These are phyloP conservation scores for Fennellomyces sp. DNA, from an alignment of 371 early-diverging fungal genomes.

Conservation along the genomic window DNA sequence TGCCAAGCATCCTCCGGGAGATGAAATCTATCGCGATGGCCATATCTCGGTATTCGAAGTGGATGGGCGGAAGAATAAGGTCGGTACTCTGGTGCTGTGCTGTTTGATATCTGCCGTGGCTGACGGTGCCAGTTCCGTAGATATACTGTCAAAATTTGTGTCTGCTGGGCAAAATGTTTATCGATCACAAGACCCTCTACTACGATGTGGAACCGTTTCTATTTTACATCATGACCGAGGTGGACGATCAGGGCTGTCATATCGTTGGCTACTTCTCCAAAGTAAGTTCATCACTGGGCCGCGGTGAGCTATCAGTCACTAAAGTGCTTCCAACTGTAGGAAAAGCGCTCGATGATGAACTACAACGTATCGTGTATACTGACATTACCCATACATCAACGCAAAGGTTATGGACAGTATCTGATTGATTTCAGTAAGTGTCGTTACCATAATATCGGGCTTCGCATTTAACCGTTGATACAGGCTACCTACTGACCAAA, in stretches of 20 bases:
- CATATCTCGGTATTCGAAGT: conserved; percentile 92
- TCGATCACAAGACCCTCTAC: conserved; percentile 99
- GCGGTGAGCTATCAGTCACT: neutral
- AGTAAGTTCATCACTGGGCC: conserved; percentile 70
- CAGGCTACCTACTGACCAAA: conserved; percentile 88
- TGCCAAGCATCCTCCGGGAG: conserved; percentile 94
- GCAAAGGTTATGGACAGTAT: conserved; percentile 97
- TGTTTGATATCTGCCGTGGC: no score
- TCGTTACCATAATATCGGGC: conserved; percentile 90
- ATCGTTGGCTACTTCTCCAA: conserved; percentile 99
- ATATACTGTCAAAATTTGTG: conserved; percentile 97
- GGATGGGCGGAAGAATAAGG: conserved; percentile 93
- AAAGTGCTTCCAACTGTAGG: conserved; percentile 48
- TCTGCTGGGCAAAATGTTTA: conserved; percentile 96
- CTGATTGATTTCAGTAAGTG: conserved; percentile 95
- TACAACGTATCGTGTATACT: conserved; percentile 99
- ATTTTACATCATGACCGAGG: conserved; percentile 95
- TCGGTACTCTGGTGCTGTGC: conserved; percentile 8
- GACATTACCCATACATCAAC: conserved; percentile 95
- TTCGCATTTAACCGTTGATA: conserved; percentile 63
- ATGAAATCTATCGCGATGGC: conserved; percentile 97
- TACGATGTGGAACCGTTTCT: conserved; percentile 99
- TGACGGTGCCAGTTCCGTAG: neutral
- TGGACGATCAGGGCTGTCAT: conserved; percentile 82
- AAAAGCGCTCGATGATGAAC: conserved; percentile 88